A percentile compares a stretch with the other conserved stretches of the same genome.
These are phyloP conservation scores for Rugonectria rugulosa DNA, from an alignment of 2,329 filamentous ascomycete species.

Conservation along the genomic window DNA sequence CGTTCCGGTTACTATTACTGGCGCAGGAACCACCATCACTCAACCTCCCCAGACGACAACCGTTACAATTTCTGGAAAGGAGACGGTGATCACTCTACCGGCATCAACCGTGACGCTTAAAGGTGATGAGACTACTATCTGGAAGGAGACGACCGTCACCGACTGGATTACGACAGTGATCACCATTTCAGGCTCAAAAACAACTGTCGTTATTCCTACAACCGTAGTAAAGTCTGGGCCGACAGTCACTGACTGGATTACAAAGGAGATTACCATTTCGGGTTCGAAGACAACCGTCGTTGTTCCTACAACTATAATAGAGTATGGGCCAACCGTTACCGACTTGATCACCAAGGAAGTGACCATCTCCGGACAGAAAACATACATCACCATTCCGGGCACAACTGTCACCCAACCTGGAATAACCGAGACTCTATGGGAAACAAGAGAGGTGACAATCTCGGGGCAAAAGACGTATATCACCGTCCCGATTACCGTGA, in stretches of 20 bases:
- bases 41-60: constrained; percentile 4
- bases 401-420: constrained; percentile 10
- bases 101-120: neutral
- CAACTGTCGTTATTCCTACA: neutral
- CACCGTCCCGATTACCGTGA: neutral
- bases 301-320: constrained; percentile 3
- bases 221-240: neutral
- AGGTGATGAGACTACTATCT: neutral
- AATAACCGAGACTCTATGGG: constrained; percentile 6
- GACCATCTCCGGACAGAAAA: neutral
- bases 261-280: neutral
- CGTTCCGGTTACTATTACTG: constrained; percentile 4
- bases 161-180: neutral
- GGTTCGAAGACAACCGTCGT: neutral
- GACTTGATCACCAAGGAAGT: neutral
- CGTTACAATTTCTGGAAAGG: neutral
- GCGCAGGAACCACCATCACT: neutral
- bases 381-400: neutral
- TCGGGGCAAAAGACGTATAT: neutral
- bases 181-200: neutral
- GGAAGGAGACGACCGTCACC: neutral
- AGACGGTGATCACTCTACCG: neutral
- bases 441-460: neutral
- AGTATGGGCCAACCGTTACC: constrained; percentile 13
- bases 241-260: neutral